Evolutionary conservation across 225 moss, liverwort and hornwort genomes (phyloP), one percentile per base, ranked within the genome.

Genomic region (Polytrichum formosum): DNA sequence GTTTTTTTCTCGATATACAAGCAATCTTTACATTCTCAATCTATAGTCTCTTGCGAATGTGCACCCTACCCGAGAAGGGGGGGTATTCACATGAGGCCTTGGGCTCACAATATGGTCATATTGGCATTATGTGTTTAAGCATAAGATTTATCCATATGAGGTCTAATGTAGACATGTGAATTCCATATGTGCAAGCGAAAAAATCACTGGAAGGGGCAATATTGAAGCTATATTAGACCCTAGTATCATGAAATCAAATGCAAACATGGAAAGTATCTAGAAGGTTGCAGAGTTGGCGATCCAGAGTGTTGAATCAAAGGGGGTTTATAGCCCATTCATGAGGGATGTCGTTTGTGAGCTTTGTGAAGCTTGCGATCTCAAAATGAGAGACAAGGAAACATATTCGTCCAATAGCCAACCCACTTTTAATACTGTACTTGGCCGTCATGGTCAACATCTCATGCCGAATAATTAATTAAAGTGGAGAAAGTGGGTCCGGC

Each of bases 211-310:
- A 75, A 20, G 65, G 0, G 70, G 78, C 6, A 58, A 81, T 46
- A 71, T 84, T 5, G 73, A 84, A 0, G 55, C 60, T 61, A 53
- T 84, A 21, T 5, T 84, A 65, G 84, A 84, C 67, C 78, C 75
- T 0, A 54, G 21, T 1, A 28, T 84, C 1, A 61, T 10, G 53
- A 27, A 18, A 5, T 68, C 54, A 31, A 10, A 76, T 0, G 64
- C 84, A 58, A 73, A 78, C 60, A 75, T 78, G 60, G 81, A 78
- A 59, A 76, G 78, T 5, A 67, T 81, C 22, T 81, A 81, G 81
- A 84, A 84, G 16, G 75, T 84, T 64, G 78, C 84, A 0, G 68
- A 84, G 65, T 10, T 81, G 0, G 81, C 81, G n/a, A 65, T 84
- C 17, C 73, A 71, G 4, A 75, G 81, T 26, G 75, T 84, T 25